Conservation (phyloP, 2,329 filamentous ascomycete species). For the Aspergillus sp. region DNA sequence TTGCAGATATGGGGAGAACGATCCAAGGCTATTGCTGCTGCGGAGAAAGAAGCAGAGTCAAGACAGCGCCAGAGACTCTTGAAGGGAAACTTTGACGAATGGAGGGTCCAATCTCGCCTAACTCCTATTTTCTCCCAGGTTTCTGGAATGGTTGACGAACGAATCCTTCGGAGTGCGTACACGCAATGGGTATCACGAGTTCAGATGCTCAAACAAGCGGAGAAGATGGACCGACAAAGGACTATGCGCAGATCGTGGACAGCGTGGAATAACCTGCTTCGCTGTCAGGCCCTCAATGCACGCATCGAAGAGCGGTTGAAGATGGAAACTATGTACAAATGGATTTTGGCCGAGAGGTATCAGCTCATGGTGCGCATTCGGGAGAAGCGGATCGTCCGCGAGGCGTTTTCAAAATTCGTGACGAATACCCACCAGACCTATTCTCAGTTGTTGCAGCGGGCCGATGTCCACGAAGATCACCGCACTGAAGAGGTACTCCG, state of each 20-base stretch:
- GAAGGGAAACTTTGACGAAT: constrained; percentile 32
- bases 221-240: constrained; percentile 42
- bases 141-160: constrained; percentile 35
- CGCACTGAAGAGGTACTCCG: constrained; percentile 25
- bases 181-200: constrained; percentile 41
- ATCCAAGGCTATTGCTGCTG: constrained; percentile 17
- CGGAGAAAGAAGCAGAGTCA: constrained; percentile 22
- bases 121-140: constrained; percentile 35
- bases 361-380: constrained; percentile 31
- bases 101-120: constrained; percentile 34
- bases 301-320: constrained; percentile 49
- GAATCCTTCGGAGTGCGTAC: constrained; percentile 40
- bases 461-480: constrained; percentile 25
- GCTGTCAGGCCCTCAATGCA: constrained; percentile 42
- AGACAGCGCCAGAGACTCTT: constrained; percentile 24
- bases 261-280: constrained; percentile 53
- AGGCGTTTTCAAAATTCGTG: constrained; percentile 32
- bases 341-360: constrained; percentile 45
- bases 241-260: constrained; percentile 50
- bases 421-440: constrained; percentile 30
- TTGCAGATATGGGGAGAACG: constrained; percentile 28
- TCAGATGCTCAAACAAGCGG: constrained; percentile 39
- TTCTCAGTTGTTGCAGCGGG: constrained; percentile 27
- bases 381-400: constrained; percentile 31
- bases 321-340: constrained; percentile 50